Conservation (phyloP, 2,329 filamentous ascomycete species). For the Periconia digitata region DNA sequence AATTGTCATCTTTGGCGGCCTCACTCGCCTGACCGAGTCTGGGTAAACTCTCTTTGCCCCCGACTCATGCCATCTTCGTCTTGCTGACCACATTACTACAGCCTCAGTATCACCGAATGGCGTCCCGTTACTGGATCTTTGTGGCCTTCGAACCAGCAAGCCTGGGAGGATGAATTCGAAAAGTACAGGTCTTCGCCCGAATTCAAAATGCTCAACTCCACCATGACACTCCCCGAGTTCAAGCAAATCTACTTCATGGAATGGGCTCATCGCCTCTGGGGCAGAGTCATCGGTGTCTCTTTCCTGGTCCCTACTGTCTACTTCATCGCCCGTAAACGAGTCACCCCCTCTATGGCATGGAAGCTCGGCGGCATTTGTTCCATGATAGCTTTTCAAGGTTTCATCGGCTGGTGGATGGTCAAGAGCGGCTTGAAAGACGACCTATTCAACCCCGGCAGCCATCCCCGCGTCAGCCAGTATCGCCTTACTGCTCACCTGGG, state of each 20-base stretch:
- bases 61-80: not conserved
- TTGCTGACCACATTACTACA: conserved; percentile 46
- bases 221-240: conserved; percentile 92
- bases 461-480: conserved; percentile 94
- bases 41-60: conserved; percentile 60
- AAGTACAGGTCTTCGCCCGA: conserved; percentile 93
- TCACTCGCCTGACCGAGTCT: conserved; percentile 93
- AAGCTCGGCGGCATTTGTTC: conserved; percentile 80
- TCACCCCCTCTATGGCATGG: conserved; percentile 74
- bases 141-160: conserved; percentile 73
- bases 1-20: conserved; percentile 91
- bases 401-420: conserved; percentile 99
- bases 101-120: conserved; percentile 98
- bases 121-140: conserved; percentile 90
- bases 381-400: conserved; percentile 91
- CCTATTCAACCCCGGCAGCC: conserved; percentile 84
- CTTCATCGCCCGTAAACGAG: conserved; percentile 78
- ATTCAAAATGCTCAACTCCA: conserved; percentile 86
- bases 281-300: conserved; percentile 83
- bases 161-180: conserved; percentile 91
- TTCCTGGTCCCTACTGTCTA: conserved; percentile 88
- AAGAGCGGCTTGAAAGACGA: conserved; percentile 95
- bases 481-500: conserved; percentile 85
- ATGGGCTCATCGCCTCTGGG: conserved; percentile 95
- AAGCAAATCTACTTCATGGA: conserved; percentile 99